Conservation (phyloP, 2,329 filamentous ascomycete species). For the Xylariaceae sp. region DNA sequence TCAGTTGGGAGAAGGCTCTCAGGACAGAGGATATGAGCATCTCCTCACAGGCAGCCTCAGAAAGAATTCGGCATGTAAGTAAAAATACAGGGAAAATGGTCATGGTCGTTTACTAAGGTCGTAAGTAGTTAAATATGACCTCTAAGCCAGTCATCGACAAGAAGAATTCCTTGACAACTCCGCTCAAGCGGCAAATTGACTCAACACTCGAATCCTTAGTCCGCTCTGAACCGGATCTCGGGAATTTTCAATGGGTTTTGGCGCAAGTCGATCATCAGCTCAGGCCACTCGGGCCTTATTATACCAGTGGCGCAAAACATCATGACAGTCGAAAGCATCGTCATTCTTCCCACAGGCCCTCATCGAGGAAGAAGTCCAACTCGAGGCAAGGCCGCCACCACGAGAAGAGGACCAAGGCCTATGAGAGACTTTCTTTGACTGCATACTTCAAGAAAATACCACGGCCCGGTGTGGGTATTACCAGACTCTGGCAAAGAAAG, state of each 20-base stretch:
- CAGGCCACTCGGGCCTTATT: constrained; percentile 24
- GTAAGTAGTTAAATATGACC: no score
- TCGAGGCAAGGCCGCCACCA: constrained; percentile 12
- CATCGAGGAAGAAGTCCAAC: constrained; percentile 3
- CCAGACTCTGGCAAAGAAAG: constrained; percentile 18
- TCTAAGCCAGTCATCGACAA: constrained; percentile 33
- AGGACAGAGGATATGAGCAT: constrained; percentile 33
- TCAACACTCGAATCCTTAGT: constrained; percentile 33
- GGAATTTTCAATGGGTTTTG: constrained; percentile 38
- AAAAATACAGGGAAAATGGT: constrained; percentile 27
- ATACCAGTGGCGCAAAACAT: background rate
- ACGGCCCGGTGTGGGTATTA: constrained; percentile 28
- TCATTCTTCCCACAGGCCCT: background rate
- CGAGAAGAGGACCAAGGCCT: constrained; percentile 26
- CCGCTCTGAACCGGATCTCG: constrained; percentile 31
- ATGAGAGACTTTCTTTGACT: constrained; percentile 39
- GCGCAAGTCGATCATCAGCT: constrained; percentile 42
- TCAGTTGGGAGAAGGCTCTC: constrained; percentile 40
- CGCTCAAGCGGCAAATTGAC: constrained; percentile 42
- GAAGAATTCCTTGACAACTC: constrained; percentile 32
- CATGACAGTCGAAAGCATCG: constrained; percentile 6
- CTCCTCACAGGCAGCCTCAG: constrained; percentile 35
- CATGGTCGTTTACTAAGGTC: no score
- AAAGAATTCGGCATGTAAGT: constrained; percentile 37
- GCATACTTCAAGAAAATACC: constrained; percentile 45